Percentiles rank a stretch among this genome's conserved stretches.
Conservation (phyloP, 331 rosid genomes). For the Ulmus americana region DNA sequence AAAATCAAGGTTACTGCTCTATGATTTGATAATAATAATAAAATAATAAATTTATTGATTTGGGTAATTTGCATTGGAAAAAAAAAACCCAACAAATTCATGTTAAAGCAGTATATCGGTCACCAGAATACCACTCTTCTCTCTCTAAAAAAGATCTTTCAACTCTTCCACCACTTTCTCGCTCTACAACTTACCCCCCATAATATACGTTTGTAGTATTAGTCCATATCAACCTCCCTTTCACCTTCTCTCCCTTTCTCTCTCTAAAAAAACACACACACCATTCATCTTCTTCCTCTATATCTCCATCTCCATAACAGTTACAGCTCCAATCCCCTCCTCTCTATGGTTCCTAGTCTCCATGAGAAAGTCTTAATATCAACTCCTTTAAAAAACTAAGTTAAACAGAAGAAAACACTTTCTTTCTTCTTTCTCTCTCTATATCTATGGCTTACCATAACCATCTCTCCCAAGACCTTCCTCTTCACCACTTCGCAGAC, state of each 20-base stretch:
- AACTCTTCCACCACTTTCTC: background rate
- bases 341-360: background rate
- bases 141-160: slow-evolving; percentile 15
- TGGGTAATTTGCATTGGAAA: background rate
- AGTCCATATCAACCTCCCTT: slow-evolving; percentile 17
- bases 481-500: slow-evolving; percentile 66
- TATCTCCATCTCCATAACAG: slow-evolving; percentile 1
- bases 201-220: slow-evolving; percentile 21
- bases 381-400: background rate
- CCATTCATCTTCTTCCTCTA: slow-evolving; percentile 10
- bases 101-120: slow-evolving; percentile 23
- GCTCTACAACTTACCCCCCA: slow-evolving; percentile 7
- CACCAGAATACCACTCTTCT: slow-evolving; percentile 27
- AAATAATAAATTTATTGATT: background rate
- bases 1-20: slow-evolving; percentile 9
- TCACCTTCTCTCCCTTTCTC: slow-evolving; percentile 19
- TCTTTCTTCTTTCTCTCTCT: background rate
- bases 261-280: background rate
- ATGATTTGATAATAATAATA: slow-evolving; percentile 10
- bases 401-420: background rate
- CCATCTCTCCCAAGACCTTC: slow-evolving; percentile 62
- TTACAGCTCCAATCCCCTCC: background rate
- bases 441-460: slow-evolving; percentile 71
- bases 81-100: background rate
- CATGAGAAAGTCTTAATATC: background rate